These are phyloP conservation scores for Sphagnum fallax DNA, from an alignment of 228 moss, liverwort and hornwort genomes.

Conservation along the genomic window DNA sequence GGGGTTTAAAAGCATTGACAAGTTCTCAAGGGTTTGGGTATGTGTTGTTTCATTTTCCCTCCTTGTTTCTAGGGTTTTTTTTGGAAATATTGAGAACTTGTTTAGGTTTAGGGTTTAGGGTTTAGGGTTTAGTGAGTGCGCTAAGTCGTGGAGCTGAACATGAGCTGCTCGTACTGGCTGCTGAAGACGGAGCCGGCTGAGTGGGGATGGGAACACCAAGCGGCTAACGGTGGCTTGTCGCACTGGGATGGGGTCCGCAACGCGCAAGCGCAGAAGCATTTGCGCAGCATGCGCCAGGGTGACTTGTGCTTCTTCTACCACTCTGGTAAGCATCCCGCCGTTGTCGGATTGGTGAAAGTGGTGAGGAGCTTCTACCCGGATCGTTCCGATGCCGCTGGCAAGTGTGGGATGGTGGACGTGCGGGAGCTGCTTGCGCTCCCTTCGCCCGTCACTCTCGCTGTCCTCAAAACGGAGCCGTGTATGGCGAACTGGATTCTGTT, in stretches of 20 bases:
- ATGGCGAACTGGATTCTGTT: slow-evolving; percentile 63
- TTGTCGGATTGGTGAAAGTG: slow-evolving; percentile 71
- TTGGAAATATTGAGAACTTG: no score
- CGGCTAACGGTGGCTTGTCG: slow-evolving; percentile 54
- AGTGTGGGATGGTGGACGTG: slow-evolving; percentile 78
- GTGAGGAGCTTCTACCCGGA: slow-evolving; percentile 68
- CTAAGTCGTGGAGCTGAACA: no score
- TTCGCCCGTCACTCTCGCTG: slow-evolving; percentile 49
- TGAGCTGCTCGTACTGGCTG: slow-evolving; percentile 42
- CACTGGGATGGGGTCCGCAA: slow-evolving; percentile 88
- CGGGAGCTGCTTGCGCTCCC: slow-evolving; percentile 54
- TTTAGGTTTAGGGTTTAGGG: no score
- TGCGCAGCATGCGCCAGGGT: slow-evolving; percentile 59
- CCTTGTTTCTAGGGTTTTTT: no score
- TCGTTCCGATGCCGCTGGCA: slow-evolving; percentile 54
- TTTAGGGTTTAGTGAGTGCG: no score
- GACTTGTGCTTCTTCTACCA: slow-evolving; percentile 90
- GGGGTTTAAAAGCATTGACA: no score
- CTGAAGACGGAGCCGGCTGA: slow-evolving; percentile 80
- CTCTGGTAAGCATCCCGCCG: slow-evolving; percentile 53
- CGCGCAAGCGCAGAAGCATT: slow-evolving; percentile 58
- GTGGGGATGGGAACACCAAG: slow-evolving; percentile 85
- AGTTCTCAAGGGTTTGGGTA: no score
- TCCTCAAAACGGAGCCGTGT: slow-evolving; percentile 43
- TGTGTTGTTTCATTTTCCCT: no score